Evolutionary conservation across 2,329 filamentous ascomycete genomes (phyloP).

Genomic region (Trichoderma lentiforme): DNA sequence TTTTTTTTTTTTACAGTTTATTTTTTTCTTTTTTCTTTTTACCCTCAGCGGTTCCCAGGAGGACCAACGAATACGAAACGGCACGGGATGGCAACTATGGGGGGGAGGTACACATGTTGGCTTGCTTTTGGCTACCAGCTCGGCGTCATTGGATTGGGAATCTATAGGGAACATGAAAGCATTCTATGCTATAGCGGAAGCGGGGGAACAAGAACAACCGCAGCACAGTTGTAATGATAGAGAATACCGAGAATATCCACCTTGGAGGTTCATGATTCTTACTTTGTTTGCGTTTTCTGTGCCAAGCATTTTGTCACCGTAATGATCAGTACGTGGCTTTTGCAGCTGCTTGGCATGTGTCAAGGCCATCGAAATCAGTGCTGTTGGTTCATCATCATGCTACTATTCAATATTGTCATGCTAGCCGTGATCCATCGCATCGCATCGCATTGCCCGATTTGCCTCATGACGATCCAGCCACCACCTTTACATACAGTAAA

Average conservation of each 20-base stretch:
- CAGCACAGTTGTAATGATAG: conserved; percentile 6
- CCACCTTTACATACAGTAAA: background rate
- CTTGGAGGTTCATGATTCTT: conserved; percentile 5
- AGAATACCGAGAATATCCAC: conserved; percentile 12
- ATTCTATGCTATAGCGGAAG: conserved; percentile 10
- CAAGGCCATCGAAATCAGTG: background rate
- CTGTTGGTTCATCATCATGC: background rate
- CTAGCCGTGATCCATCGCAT: background rate
- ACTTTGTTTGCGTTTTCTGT: background rate
- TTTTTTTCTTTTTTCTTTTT: background rate
- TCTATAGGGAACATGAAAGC: conserved; percentile 14
- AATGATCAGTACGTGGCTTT: background rate
- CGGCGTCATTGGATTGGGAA: conserved; percentile 1
- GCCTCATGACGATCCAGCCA: background rate
- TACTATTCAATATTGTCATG: background rate
- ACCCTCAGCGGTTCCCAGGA: background rate
- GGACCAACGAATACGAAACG: conserved; percentile 7
- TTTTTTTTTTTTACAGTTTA: background rate
- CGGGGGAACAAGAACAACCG: background rate
- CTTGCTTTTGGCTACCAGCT: conserved; percentile 12
- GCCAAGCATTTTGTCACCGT: background rate
- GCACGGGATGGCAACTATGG: background rate
- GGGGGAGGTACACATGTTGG: background rate
- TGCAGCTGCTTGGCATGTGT: background rate
- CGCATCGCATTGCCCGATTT: background rate